Conservation (phyloP, 768 basidiomycete genomes). For the Suillus cothurnatus region DNA sequence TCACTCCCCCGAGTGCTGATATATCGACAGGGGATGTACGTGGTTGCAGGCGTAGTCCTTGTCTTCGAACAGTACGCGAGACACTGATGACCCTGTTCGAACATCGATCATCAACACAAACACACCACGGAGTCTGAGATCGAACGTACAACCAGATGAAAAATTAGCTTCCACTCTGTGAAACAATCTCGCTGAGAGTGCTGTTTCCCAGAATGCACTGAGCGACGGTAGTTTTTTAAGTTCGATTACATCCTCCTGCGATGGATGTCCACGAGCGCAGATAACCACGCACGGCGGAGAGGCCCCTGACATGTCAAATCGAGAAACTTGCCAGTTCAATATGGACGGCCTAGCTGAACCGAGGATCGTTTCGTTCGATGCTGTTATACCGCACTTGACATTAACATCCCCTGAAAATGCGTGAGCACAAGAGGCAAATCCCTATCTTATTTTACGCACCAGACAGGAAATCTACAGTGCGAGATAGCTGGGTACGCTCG, state of each 20-base stretch:
- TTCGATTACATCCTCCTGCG: slow-evolving; percentile 1
- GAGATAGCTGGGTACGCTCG: slow-evolving; percentile 26
- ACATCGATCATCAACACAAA: not conserved
- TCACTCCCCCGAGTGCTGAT: slow-evolving; percentile 24
- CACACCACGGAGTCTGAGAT: not conserved
- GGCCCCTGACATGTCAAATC: slow-evolving; percentile 40
- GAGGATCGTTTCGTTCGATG: slow-evolving; percentile 3
- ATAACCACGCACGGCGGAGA: slow-evolving; percentile 42
- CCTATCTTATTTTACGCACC: slow-evolving; percentile 32
- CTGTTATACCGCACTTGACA: not conserved
- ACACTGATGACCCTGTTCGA: not conserved
- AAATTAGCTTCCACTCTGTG: not conserved
- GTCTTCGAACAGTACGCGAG: slow-evolving; percentile 18
- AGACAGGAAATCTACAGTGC: slow-evolving; percentile 40
- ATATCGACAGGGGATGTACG: slow-evolving; percentile 23
- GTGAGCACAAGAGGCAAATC: not conserved
- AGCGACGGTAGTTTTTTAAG: not conserved
- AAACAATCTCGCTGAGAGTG: slow-evolving; percentile 2
- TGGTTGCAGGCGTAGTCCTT: slow-evolving; percentile 29
- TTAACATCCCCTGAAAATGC: not conserved
- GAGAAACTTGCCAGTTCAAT: slow-evolving; percentile 52
- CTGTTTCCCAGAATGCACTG: not conserved
- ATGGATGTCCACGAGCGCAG: slow-evolving; percentile 38
- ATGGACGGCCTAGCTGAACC: slow-evolving; percentile 15
- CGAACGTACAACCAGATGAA: not conserved